Conservation (phyloP, 2,329 filamentous ascomycete species). For the Phyllosticta citribraziliensis region DNA sequence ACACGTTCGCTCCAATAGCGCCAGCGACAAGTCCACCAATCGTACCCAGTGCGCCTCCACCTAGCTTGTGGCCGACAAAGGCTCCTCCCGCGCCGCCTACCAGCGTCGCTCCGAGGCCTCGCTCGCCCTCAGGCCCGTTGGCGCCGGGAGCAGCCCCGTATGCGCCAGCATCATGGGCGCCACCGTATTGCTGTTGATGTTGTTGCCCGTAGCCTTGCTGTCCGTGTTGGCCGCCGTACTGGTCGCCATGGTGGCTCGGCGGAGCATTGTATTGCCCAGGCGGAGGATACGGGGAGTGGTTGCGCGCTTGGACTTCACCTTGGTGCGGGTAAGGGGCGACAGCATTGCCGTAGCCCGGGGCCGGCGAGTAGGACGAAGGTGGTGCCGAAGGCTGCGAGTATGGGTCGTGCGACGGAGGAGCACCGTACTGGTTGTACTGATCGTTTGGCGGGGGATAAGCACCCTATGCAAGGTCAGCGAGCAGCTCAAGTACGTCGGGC, state of each 20-base stretch:
- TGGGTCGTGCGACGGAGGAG: conserved; percentile 18
- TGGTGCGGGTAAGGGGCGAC: conserved; percentile 4
- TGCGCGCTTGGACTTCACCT: conserved; percentile 14
- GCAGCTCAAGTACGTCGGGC: not conserved
- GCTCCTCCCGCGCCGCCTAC: conserved; percentile 46
- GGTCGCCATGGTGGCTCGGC: not conserved
- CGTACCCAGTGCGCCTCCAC: conserved; percentile 43
- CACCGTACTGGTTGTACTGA: conserved; percentile 20
- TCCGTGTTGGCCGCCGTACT: conserved; percentile 5
- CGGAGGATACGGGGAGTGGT: conserved; percentile 23
- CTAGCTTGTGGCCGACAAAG: conserved; percentile 45
- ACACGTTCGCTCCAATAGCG: conserved; percentile 45
- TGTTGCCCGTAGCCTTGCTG: conserved; percentile 14
- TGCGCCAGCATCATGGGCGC: conserved; percentile 19
- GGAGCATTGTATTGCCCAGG: not conserved
- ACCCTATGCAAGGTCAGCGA: conserved; percentile 11
- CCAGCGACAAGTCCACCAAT: conserved; percentile 43
- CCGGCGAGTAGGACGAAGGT: conserved; percentile 6
- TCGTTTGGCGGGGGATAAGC: conserved; percentile 22
- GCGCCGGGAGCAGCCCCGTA: conserved; percentile 13
- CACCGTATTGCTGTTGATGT: conserved; percentile 12
- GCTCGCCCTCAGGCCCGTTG: conserved; percentile 38
- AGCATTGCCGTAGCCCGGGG: conserved; percentile 7
- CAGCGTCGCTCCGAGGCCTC: conserved; percentile 46
- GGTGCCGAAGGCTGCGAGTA: conserved; percentile 11